phyloP scores from a whole-genome alignment of 345 rosid genomes.

The Corymbia maculata region DNA sequence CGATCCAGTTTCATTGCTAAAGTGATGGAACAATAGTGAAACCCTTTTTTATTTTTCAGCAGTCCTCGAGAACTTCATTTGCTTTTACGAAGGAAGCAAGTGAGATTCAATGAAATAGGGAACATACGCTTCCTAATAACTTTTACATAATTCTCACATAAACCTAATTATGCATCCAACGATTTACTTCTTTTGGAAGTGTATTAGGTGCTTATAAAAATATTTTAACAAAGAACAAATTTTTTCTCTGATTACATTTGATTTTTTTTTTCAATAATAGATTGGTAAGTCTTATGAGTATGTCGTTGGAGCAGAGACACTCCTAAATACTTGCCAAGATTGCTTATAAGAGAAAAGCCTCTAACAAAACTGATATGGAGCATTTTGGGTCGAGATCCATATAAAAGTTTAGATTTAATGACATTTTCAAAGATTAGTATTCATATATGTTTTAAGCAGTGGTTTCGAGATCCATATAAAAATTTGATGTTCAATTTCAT shows the following conservation, averaged over 20 bases:
- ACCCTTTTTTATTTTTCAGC: too few species aligned
- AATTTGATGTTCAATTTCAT: not conserved
- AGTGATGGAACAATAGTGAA: not conserved
- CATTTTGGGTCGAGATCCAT: not conserved
- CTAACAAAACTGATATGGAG: not conserved
- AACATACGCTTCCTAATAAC: not conserved
- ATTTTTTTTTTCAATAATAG: not conserved
- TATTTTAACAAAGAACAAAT: too few species aligned
- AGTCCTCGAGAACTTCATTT: not conserved
- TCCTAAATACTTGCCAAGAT: not conserved
- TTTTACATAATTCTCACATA: not conserved
- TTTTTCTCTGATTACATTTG: not conserved
- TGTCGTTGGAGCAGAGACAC: not conserved
- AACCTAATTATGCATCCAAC: not conserved
- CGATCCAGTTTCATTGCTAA: not conserved
- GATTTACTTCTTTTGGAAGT: not conserved
- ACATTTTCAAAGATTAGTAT: not conserved
- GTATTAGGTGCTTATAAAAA: not conserved
- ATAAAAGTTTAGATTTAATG: not conserved
- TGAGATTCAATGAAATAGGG: not conserved
- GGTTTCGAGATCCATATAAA: not conserved
- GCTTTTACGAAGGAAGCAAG: not conserved
- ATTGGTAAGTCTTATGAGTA: not conserved
- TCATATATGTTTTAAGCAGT: not conserved
- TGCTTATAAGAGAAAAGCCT: not conserved